phyloP scores from a whole-genome alignment of 768 basidiomycete species.

The Rhodotorula diobovata region DNA sequence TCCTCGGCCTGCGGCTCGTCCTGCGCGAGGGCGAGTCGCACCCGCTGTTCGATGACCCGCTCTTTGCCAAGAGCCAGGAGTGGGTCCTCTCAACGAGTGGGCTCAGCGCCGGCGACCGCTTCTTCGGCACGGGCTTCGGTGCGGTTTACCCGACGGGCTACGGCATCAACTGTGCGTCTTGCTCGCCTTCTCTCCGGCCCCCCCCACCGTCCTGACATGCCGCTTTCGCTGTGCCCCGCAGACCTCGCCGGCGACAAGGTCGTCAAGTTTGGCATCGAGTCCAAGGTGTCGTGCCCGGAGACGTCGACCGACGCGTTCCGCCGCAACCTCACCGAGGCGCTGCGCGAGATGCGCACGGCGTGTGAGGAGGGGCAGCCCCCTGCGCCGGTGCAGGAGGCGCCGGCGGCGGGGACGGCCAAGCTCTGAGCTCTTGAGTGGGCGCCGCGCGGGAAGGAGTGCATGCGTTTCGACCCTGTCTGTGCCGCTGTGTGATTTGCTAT shows the following conservation, averaged over 20 bases:
- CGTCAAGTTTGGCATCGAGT: slow-evolving; percentile 91
- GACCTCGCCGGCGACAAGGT: slow-evolving; percentile 73
- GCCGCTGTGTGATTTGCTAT: too few relatives aligned
- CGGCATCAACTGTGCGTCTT: slow-evolving; percentile 73
- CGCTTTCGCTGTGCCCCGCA: slow-evolving; percentile 44
- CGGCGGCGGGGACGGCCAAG: not conserved
- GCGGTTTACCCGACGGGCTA: slow-evolving; percentile 77
- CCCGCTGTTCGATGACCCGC: slow-evolving; percentile 67
- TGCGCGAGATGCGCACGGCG: slow-evolving; percentile 65
- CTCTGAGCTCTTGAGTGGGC: too few relatives aligned
- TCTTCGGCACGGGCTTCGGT: slow-evolving; percentile 89
- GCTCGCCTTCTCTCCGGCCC: too few relatives aligned
- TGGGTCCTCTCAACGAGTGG: slow-evolving; percentile 91
- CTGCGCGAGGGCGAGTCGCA: slow-evolving; percentile 58
- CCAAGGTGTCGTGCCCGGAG: slow-evolving; percentile 63
- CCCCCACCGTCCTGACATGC: not conserved
- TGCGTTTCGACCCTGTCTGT: not conserved
- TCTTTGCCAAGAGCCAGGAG: slow-evolving; percentile 67
- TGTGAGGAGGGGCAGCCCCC: slow-evolving; percentile 49
- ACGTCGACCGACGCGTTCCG: slow-evolving; percentile 73
- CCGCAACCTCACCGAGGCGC: slow-evolving; percentile 57
- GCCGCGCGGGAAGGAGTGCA: too few relatives aligned
- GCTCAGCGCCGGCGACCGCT: slow-evolving; percentile 74
- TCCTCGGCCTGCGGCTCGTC: slow-evolving; percentile 74
- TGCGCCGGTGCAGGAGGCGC: not conserved